phyloP scores from a whole-genome alignment of 495 filamentous ascomycete species.

The Polyplosphaeria fusca region DNA sequence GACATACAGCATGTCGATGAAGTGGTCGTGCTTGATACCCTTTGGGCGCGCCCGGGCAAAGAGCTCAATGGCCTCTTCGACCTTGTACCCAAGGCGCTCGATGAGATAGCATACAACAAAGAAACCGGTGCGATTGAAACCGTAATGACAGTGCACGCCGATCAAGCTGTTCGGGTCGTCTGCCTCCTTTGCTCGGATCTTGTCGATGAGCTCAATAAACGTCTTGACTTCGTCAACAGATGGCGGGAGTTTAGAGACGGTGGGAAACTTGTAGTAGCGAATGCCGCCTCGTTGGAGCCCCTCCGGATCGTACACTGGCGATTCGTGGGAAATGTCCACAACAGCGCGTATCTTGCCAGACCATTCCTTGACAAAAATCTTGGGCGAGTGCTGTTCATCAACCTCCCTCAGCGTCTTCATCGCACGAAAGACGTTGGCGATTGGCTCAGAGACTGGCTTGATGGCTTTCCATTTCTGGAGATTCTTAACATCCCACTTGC shows the following conservation, averaged over 20 bases:
- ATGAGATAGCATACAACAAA: constrained; percentile 89
- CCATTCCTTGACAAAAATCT: constrained; percentile 68
- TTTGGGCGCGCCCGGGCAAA: constrained; percentile 72
- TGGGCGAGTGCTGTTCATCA: constrained; percentile 78
- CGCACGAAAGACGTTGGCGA: constrained; percentile 72
- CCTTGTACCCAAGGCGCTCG: constrained; percentile 67
- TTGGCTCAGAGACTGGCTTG: constrained; percentile 69
- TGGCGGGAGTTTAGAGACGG: constrained; percentile 88
- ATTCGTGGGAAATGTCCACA: constrained; percentile 84
- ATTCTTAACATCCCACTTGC: constrained; percentile 99
- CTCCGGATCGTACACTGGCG: constrained; percentile 78
- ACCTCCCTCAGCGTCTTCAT: constrained; percentile 87
- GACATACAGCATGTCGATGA: constrained; percentile 80
- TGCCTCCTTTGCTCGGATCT: constrained; percentile 50
- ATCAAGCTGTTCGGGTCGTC: constrained; percentile 46
- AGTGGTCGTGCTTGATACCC: constrained; percentile 87
- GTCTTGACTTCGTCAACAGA: constrained; percentile 67
- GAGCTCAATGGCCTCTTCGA: constrained; percentile 75
- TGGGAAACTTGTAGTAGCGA: constrained; percentile 82
- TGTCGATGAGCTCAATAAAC: constrained; percentile 78
- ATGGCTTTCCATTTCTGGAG: constrained; percentile 85
- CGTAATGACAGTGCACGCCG: constrained; percentile 93
- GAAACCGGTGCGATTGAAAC: constrained; percentile 88
- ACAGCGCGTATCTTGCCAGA: constrained; percentile 65
- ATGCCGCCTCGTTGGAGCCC: constrained; percentile 70